Evolutionary conservation across 2,329 filamentous ascomycete species (phyloP).

Genomic region (Arthroderma sp.): DNA sequence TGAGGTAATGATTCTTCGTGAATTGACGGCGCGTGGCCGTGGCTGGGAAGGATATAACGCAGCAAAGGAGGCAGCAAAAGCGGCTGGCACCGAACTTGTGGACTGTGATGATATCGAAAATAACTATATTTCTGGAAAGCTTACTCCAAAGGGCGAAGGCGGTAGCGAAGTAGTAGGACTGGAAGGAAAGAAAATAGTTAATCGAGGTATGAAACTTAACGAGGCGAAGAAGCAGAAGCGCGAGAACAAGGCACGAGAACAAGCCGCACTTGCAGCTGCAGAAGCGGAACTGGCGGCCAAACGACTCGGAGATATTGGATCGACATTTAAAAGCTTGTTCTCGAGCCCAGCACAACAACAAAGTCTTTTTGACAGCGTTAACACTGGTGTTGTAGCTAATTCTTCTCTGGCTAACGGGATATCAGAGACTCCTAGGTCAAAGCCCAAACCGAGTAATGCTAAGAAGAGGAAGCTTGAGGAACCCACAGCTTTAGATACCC

Average conservation of each 20-base stretch:
- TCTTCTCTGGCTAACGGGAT: slow-evolving; percentile 15
- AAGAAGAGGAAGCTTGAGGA: slow-evolving; percentile 45
- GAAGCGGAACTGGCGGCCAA: slow-evolving; percentile 27
- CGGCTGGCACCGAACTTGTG: slow-evolving; percentile 41
- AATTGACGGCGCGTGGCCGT: slow-evolving; percentile 47
- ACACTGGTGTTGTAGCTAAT: slow-evolving; percentile 14
- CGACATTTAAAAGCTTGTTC: slow-evolving; percentile 26
- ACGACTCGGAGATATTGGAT: slow-evolving; percentile 25
- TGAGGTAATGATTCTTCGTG: slow-evolving; percentile 52
- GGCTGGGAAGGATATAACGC: slow-evolving; percentile 37
- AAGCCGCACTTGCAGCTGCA: slow-evolving; percentile 32
- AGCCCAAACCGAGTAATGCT: slow-evolving; percentile 15
- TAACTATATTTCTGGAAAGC: slow-evolving; percentile 24
- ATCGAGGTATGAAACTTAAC: slow-evolving; percentile 47
- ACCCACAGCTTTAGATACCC: slow-evolving; percentile 21
- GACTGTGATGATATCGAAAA: slow-evolving; percentile 40
- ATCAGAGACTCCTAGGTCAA: slow-evolving; percentile 15
- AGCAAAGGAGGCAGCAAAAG: slow-evolving; percentile 39
- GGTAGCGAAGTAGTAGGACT: slow-evolving; percentile 21
- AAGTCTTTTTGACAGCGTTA: slow-evolving; percentile 10
- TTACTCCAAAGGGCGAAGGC: slow-evolving; percentile 29
- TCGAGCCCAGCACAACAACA: slow-evolving; percentile 13
- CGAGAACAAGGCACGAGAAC: slow-evolving; percentile 36
- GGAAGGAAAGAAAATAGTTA: slow-evolving; percentile 41
- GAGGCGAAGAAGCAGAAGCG: slow-evolving; percentile 50